phyloP scores from a whole-genome alignment of 768 basidiomycete genomes.

The Chalciporus chontae region DNA sequence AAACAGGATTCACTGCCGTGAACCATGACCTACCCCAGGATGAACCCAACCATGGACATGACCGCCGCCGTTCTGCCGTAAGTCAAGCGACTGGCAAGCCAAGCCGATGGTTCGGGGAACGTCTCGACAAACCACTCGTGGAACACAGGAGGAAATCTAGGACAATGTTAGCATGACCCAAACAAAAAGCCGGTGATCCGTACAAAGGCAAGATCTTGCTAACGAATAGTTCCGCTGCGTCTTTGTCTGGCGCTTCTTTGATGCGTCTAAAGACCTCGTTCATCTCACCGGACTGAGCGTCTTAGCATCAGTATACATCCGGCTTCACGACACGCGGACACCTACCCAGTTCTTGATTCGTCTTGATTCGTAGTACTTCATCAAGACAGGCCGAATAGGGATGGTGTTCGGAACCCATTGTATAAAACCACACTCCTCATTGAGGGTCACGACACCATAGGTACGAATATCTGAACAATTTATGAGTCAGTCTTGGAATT shows the following conservation, averaged over 20 bases:
- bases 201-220: conserved; percentile 57
- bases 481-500: neutral
- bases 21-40: conserved; percentile 64
- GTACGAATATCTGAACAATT: conserved; percentile 73
- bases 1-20: neutral
- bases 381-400: conserved; percentile 73
- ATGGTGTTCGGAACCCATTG: conserved; percentile 98
- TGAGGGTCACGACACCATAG: conserved; percentile 96
- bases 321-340: neutral
- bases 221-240: conserved; percentile 50
- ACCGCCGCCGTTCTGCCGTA: conserved; percentile 92
- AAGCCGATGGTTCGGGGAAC: conserved; percentile 94
- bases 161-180: neutral
- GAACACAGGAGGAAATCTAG: conserved; percentile 80
- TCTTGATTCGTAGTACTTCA: conserved; percentile 59
- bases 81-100: conserved; percentile 83
- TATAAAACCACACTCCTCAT: conserved; percentile 95
- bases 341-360: conserved; percentile 49
- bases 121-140: conserved; percentile 98
- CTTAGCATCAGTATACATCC: neutral
- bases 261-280: conserved; percentile 44
- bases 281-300: conserved; percentile 44
- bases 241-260: conserved; percentile 46
- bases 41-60: conserved; percentile 98
- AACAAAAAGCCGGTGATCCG: conserved; percentile 14